phyloP scores from a whole-genome alignment of 257 asterid genomes.

The Nicotiana tomentosiformis region DNA sequence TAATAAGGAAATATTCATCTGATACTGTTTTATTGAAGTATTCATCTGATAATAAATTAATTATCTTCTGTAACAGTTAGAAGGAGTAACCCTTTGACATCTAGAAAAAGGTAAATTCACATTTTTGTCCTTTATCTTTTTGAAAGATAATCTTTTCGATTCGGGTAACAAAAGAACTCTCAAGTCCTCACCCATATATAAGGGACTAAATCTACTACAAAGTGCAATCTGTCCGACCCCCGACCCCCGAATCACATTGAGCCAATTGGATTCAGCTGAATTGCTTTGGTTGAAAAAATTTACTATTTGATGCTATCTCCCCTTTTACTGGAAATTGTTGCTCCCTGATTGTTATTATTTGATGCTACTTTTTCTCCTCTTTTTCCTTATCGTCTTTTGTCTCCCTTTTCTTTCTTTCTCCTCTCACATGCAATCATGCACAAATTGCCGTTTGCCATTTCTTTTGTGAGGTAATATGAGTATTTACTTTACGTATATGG shows the following conservation, averaged over 20 bases:
- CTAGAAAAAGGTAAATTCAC: background rate
- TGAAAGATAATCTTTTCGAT: background rate
- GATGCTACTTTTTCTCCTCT: no score
- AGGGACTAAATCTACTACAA: background rate
- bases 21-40: background rate
- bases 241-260: background rate
- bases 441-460: background rate
- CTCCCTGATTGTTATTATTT: no score
- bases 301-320: no score
- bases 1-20: background rate
- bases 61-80: background rate
- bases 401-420: no score
- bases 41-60: background rate
- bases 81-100: background rate
- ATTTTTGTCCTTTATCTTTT: background rate
- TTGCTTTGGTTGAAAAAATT: background rate
- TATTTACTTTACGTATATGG: background rate
- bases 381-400: no score
- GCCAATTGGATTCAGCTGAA: background rate
- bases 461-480: background rate
- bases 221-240: background rate
- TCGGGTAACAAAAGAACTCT: background rate
- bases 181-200: background rate
- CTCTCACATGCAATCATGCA: background rate
- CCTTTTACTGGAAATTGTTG: no score